Evolutionary conservation across 345 rosid genomes (phyloP).

Genomic region (Aegle marmelos): DNA sequence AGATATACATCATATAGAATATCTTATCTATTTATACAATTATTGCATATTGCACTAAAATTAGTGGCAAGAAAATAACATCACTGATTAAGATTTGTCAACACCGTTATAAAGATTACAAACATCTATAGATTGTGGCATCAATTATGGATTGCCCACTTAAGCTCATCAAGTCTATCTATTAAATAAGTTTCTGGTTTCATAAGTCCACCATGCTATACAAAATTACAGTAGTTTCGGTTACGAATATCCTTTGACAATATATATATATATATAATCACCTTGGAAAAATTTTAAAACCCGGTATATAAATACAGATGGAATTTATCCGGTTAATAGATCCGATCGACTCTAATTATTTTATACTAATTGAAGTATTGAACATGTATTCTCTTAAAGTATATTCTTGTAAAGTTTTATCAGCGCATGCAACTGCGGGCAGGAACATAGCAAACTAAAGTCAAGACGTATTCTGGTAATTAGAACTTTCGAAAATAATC

Average conservation of each 20-base stretch:
- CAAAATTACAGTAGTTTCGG: not conserved
- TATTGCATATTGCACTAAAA: not conserved
- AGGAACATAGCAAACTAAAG: not conserved
- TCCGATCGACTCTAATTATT: too few relatives aligned
- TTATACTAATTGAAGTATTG: not conserved
- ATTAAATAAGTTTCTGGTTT: not conserved
- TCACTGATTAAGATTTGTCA: not conserved
- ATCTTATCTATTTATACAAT: not conserved
- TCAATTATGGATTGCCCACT: not conserved
- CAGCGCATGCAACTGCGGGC: not conserved
- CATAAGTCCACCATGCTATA: not conserved
- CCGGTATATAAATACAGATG: not conserved
- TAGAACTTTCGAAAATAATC: not conserved
- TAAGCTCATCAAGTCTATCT: not conserved
- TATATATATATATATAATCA: too few relatives aligned
- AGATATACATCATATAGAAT: too few relatives aligned
- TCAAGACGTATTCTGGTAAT: not conserved
- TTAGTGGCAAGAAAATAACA: constrained; percentile 1
- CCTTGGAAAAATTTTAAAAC: too few relatives aligned
- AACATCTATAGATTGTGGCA: not conserved
- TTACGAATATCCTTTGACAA: not conserved
- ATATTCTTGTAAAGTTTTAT: not conserved
- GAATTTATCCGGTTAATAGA: not conserved
- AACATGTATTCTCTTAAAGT: not conserved
- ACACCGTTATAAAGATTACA: not conserved